phyloP scores from a whole-genome alignment of 768 basidiomycete genomes.

The Amylocystis lapponica region DNA sequence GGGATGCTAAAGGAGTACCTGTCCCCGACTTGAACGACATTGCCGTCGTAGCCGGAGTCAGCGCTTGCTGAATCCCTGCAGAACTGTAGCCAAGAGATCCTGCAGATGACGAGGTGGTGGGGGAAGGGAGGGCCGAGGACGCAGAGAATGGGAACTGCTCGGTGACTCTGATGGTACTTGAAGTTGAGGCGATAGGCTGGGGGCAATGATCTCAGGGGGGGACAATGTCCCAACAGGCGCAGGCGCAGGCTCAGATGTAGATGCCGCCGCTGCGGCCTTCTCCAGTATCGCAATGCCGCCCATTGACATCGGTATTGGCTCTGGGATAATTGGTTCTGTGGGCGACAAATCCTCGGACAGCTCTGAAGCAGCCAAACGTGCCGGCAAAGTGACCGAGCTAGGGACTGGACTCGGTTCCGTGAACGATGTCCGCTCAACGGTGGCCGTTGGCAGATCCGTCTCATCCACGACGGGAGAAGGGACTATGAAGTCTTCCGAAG shows the following conservation, averaged over 20 bases:
- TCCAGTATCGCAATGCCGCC: not conserved
- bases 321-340: no score
- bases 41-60: slow-evolving; percentile 19
- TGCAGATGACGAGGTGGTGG: slow-evolving; percentile 15
- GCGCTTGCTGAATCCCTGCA: slow-evolving; percentile 19
- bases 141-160: slow-evolving; percentile 13
- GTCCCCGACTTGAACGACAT: slow-evolving; percentile 11
- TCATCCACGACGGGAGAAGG: slow-evolving; percentile 21
- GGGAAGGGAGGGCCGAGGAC: slow-evolving; percentile 14
- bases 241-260: slow-evolving; percentile 1
- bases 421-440: slow-evolving; percentile 19
- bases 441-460: slow-evolving; percentile 23
- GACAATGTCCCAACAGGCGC: not conserved
- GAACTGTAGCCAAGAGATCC: slow-evolving; percentile 16
- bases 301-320: not conserved
- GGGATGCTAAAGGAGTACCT: not conserved
- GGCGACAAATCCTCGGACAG: no score
- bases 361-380: no score
- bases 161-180: slow-evolving; percentile 13
- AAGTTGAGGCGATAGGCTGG: slow-evolving; percentile 6
- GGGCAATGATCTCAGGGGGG: no score
- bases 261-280: not conserved
- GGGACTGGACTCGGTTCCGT: slow-evolving; percentile 6
- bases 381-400: no score
- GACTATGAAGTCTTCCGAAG: slow-evolving; percentile 28